phyloP scores from a whole-genome alignment of 1,284 basidiomycete genomes.

The Ganoderma meredithae region DNA sequence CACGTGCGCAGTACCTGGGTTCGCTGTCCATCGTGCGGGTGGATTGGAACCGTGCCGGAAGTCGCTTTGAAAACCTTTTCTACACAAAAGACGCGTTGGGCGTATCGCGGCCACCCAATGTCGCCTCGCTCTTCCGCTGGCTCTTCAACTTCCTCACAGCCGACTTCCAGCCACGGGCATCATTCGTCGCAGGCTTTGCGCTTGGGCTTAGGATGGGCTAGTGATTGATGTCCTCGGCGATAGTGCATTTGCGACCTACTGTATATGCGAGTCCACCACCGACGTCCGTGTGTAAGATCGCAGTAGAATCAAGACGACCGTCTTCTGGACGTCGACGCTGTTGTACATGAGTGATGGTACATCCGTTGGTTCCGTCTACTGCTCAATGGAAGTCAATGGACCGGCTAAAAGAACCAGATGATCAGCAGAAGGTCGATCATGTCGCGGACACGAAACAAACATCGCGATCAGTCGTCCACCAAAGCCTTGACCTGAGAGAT shows the following conservation, averaged over 20 bases:
- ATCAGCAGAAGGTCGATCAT: conserved; percentile 9
- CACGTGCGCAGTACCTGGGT: conserved; percentile 71
- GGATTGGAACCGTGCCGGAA: conserved; percentile 74
- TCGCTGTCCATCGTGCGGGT: conserved; percentile 77
- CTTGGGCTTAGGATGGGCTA: conserved; percentile 68
- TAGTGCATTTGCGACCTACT: background rate
- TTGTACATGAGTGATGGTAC: conserved; percentile 1
- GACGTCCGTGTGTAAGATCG: conserved; percentile 6
- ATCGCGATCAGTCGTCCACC: conserved; percentile 1
- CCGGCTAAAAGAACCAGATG: background rate
- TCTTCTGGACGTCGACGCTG: background rate
- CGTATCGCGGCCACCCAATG: conserved; percentile 62
- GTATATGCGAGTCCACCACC: background rate
- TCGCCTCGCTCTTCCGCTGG: conserved; percentile 74
- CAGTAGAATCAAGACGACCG: background rate
- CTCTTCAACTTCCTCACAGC: conserved; percentile 88
- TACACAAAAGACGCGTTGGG: conserved; percentile 68
- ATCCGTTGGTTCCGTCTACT: background rate
- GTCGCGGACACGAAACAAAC: background rate
- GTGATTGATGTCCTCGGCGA: background rate
- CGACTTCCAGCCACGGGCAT: conserved; percentile 88
- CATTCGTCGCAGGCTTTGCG: conserved; percentile 75
- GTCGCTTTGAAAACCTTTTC: conserved; percentile 78
- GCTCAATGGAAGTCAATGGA: background rate
- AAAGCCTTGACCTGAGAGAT: conserved; percentile 45